Conservation (phyloP, 345 rosid species). For the Cochlearia excelsa region DNA sequence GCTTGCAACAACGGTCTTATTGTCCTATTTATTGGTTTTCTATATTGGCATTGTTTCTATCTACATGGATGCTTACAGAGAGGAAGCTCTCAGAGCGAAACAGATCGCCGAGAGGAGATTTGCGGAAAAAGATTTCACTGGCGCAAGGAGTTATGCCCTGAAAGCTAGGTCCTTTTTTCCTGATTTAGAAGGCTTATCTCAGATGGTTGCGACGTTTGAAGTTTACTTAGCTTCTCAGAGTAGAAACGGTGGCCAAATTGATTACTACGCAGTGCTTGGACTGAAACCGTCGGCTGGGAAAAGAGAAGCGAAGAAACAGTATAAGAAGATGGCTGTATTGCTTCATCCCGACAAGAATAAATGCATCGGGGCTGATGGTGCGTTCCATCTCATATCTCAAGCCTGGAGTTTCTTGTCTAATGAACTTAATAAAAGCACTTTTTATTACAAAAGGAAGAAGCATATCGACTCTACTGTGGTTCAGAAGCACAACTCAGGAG, state of each 20-base stretch:
- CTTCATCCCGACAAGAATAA: conserved; percentile 88
- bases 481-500: conserved; percentile 33
- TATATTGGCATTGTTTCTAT: conserved; percentile 28
- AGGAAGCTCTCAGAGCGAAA: conserved; percentile 81
- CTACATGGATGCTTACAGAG: conserved; percentile 68
- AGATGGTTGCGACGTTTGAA: conserved; percentile 94
- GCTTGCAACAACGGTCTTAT: conserved; percentile 39
- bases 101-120: conserved; percentile 85
- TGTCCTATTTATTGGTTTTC: conserved; percentile 34
- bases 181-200: conserved; percentile 81
- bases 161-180: conserved; percentile 78
- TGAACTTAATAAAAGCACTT: conserved; percentile 60
- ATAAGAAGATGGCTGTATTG: conserved; percentile 82
- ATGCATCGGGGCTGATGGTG: conserved; percentile 91
- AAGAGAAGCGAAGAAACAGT: conserved; percentile 86
- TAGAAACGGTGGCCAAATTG: conserved; percentile 60
- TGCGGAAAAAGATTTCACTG: conserved; percentile 67
- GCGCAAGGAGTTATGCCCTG: conserved; percentile 76
- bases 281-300: conserved; percentile 85
- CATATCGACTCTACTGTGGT: conserved; percentile 46
- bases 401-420: conserved; percentile 85
- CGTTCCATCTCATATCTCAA: conserved; percentile 89
- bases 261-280: conserved; percentile 84
- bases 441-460: conserved; percentile 59
- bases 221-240: conserved; percentile 78